Evolutionary conservation across 2,329 filamentous ascomycete genomes (phyloP).

Genomic region (Colletotrichum cuscutae): DNA sequence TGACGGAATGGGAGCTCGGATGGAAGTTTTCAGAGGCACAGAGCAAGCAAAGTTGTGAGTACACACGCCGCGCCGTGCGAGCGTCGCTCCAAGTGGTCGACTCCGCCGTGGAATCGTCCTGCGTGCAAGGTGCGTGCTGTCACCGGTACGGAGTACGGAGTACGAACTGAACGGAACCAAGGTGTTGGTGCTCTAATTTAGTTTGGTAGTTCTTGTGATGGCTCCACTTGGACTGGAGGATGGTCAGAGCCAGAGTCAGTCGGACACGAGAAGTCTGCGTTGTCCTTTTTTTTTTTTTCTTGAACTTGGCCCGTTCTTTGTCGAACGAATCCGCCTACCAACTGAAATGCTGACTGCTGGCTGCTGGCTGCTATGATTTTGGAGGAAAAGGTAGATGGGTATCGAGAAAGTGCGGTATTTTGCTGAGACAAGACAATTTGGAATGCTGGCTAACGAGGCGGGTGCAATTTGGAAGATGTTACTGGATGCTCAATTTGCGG

Average conservation of each 20-base stretch:
- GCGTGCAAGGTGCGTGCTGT: not conserved
- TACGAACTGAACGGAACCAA: constrained; percentile 11
- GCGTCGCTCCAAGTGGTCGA: too few species aligned
- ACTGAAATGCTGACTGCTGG: not conserved
- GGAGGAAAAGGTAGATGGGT: not conserved
- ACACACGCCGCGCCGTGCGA: not conserved
- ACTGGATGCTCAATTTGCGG: not conserved
- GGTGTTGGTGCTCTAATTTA: constrained; percentile 15
- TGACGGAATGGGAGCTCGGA: not conserved
- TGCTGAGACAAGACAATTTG: not conserved
- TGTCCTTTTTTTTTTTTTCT: not conserved
- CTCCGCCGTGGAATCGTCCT: not conserved
- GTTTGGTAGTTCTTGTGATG: not conserved
- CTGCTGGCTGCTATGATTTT: not conserved
- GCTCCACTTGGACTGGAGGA: constrained; percentile 12
- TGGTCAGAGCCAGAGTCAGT: not conserved
- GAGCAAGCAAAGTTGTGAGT: not conserved
- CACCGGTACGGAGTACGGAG: not conserved
- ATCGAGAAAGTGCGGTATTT: not conserved
- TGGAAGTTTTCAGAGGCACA: not conserved
- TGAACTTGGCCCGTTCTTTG: not conserved
- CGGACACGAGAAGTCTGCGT: not conserved
- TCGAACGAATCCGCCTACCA: not conserved
- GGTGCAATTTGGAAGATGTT: not conserved
- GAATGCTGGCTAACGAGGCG: not conserved